Conservation (phyloP, 2,329 filamentous ascomycete genomes). For the Aspergillus awamori region DNA sequence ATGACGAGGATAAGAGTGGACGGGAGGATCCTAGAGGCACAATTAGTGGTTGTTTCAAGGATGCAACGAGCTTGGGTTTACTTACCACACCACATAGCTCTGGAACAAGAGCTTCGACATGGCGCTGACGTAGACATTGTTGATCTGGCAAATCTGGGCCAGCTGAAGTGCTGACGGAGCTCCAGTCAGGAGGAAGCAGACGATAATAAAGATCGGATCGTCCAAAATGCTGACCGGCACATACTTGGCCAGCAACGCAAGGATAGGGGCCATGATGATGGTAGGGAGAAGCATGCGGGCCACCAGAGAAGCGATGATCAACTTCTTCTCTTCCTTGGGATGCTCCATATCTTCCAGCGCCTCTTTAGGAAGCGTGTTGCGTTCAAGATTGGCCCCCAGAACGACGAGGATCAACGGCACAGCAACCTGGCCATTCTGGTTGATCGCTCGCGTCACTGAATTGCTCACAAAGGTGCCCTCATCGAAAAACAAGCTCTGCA, state of each 20-base stretch:
- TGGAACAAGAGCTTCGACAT: constrained; percentile 95
- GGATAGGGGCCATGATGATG: constrained; percentile 84
- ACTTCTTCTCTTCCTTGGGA: constrained; percentile 66
- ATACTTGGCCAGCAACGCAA: constrained; percentile 86
- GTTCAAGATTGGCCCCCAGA: constrained; percentile 88
- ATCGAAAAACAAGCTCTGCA: constrained; percentile 85
- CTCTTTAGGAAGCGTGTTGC: constrained; percentile 78
- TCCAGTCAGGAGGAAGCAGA: constrained; percentile 93
- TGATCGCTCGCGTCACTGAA: constrained; percentile 84
- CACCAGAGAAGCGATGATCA: constrained; percentile 82
- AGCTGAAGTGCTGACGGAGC: constrained; percentile 92
- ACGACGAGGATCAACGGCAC: constrained; percentile 95
- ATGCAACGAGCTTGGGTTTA: background rate
- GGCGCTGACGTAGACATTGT: constrained; percentile 90
- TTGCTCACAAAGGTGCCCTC: constrained; percentile 89
- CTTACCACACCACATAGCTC: constrained; percentile 92
- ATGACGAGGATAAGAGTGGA: constrained; percentile 90
- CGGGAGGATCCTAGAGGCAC: constrained; percentile 73
- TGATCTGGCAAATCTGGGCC: constrained; percentile 98
- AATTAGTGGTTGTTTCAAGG: constrained; percentile 13
- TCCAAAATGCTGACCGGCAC: constrained; percentile 91
- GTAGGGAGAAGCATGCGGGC: constrained; percentile 93
- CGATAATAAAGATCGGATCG: constrained; percentile 96
- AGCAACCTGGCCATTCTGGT: constrained; percentile 84
- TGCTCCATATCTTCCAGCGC: constrained; percentile 71